Conservation (phyloP, 768 basidiomycete genomes). For the Pisolithus orientalis region DNA sequence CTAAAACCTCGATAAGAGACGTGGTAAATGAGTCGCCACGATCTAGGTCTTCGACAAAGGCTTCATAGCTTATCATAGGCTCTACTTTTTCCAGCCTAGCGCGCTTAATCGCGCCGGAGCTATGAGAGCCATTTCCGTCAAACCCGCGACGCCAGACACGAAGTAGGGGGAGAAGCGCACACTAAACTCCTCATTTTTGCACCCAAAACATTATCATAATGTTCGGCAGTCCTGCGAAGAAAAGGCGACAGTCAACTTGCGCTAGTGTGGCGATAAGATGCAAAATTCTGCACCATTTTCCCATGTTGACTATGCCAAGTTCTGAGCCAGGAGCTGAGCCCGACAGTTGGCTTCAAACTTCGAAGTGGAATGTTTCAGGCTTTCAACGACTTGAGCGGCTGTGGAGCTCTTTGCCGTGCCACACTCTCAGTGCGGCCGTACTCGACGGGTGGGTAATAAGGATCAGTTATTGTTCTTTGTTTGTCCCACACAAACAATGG, state of each 20-base stretch:
- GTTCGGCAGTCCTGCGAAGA: conserved; percentile 55
- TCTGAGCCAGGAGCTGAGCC: neutral
- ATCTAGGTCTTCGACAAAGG: conserved; percentile 72
- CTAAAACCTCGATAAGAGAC: conserved; percentile 66
- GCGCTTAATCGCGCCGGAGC: conserved; percentile 68
- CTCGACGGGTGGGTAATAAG: conserved; percentile 9
- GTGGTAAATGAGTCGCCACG: conserved; percentile 78
- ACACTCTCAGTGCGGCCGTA: neutral
- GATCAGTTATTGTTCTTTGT: conserved; percentile 10
- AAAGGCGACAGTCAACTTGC: neutral
- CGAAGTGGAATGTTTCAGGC: too few species aligned
- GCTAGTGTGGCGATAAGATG: conserved; percentile 2
- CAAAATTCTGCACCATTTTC: conserved; percentile 56
- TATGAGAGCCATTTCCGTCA: conserved; percentile 20
- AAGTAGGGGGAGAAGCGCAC: conserved; percentile 38
- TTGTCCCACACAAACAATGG: conserved; percentile 3
- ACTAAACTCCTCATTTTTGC: conserved; percentile 73
- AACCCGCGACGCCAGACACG: neutral
- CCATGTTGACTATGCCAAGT: conserved; percentile 39
- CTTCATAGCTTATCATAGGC: conserved; percentile 63
- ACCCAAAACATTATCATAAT: conserved; percentile 66
- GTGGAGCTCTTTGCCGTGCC: conserved; percentile 2
- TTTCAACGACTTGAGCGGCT: neutral
- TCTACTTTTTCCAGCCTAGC: conserved; percentile 59
- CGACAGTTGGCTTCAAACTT: too few species aligned